These are phyloP conservation scores for Fusarium irregulare DNA, from an alignment of 2,329 filamentous ascomycete genomes.

Conservation along the genomic window DNA sequence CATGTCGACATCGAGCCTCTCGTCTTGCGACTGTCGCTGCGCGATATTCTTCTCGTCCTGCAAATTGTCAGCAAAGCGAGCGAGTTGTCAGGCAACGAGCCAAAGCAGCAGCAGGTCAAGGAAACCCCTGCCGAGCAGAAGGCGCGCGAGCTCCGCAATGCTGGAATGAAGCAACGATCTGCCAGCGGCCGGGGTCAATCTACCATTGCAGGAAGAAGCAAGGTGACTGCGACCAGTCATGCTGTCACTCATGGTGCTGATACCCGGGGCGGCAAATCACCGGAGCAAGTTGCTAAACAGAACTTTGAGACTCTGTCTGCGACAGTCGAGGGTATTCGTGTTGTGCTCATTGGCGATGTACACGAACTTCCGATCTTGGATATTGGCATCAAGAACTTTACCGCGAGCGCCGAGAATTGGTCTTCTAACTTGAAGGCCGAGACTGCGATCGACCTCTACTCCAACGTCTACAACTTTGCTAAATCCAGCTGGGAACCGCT, in stretches of 20 bases:
- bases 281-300: conserved; percentile 22
- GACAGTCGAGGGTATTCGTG: conserved; percentile 85
- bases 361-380: conserved; percentile 97
- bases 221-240: conserved; percentile 54
- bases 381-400: conserved; percentile 91
- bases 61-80: conserved; percentile 93
- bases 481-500: conserved; percentile 98
- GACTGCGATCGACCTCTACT: conserved; percentile 89
- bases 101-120: conserved; percentile 54
- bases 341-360: conserved; percentile 93
- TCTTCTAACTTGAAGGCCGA: conserved; percentile 87
- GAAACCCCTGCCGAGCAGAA: conserved; percentile 63
- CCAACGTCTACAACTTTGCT: conserved; percentile 98
- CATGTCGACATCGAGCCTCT: conserved; percentile 90
- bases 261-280: conserved; percentile 33
- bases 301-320: conserved; percentile 83
- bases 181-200: conserved; percentile 68
- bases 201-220: conserved; percentile 55
- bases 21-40: conserved; percentile 87
- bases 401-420: conserved; percentile 88
- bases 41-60: conserved; percentile 92
- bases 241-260: conserved; percentile 37
- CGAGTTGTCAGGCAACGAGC: conserved; percentile 79
- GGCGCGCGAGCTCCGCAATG: conserved; percentile 63
- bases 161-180: conserved; percentile 65